Evolutionary conservation across 139 green algal genomes (phyloP).

Genomic region (Chlorella sorokiniana): DNA sequence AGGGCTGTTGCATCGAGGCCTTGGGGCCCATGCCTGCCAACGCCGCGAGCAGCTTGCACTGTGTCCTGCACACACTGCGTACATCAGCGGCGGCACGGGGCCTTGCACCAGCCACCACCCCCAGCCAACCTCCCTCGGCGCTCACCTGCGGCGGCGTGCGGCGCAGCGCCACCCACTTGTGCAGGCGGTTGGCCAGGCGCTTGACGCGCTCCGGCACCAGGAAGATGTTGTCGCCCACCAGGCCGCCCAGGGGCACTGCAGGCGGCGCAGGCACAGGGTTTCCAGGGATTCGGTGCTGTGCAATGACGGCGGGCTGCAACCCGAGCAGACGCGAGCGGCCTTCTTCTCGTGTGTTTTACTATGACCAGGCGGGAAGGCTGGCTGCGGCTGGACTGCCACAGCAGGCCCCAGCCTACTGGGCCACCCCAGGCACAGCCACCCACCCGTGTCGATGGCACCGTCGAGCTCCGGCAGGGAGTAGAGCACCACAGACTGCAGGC

Average conservation of each 20-base stretch:
- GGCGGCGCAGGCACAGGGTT: not conserved
- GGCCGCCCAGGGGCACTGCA: conserved; percentile 71
- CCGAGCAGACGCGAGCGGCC: too few relatives aligned
- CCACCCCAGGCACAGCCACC: too few relatives aligned
- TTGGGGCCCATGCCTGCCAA: not conserved
- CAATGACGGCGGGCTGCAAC: too few relatives aligned
- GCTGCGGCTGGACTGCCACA: too few relatives aligned
- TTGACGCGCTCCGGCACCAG: conserved; percentile 86
- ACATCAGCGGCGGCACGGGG: not conserved
- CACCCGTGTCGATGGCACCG: conserved; percentile 93
- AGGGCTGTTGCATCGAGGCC: not conserved
- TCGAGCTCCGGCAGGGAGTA: conserved; percentile 98
- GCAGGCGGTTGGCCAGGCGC: conserved; percentile 71
- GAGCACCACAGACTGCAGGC: conserved; percentile 94
- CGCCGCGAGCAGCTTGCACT: not conserved
- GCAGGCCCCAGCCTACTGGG: not conserved
- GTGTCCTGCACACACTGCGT: not conserved
- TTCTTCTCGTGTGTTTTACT: too few relatives aligned
- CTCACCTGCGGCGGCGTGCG: conserved; percentile 38
- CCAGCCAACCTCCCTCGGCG: not conserved
- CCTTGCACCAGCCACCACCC: not conserved
- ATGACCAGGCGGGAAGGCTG: too few relatives aligned
- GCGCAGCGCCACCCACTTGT: conserved; percentile 75
- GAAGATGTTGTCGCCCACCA: conserved; percentile 94
- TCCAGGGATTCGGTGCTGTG: too few relatives aligned